Base-by-base conservation (phyloP, 306 rosid species). In the Sicyos baderoa region DNA sequence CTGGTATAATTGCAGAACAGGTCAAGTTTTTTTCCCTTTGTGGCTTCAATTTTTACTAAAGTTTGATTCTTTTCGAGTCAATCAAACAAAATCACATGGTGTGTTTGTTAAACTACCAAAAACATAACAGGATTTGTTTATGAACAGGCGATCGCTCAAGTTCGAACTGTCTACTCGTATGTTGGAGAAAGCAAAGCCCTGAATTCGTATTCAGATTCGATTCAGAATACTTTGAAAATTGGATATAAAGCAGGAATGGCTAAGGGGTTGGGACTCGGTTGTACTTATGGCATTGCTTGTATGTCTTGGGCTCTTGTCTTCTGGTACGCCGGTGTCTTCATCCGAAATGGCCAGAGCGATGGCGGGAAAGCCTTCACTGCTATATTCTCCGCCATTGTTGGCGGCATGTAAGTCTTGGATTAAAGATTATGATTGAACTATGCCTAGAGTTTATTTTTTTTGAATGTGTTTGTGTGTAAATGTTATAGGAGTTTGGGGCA, bases 221-320 rank as follows among this genome's bases (percentile, higher is more conserved):
- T 94, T 59, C 96, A 94, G 77, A 88, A 84, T 82, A 94, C 99
- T 0, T 76, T 94, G 79, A 89, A 94, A 78, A 96, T 94, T 52
- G 97, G 99, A 42, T 94, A 94, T 79, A 94, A 94, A 75, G 99
- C 99, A 0, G 97, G 99, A 63, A 94, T 94, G 96, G 99, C 99
- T n/a, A 94, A 94, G 54, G 99, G 99, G 44, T 79, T 94, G 70
- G 99, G 99, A 21, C 73, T 94, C 9, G 99, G 99, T 72, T 94
- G 99, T 81, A 94, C 99, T 18, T 94, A 94, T 76, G 99, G 97
- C 8, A 94, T 94, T 54, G 99, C 99, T 19, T 94, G 99, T 76
- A 94, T 94, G 99, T 94, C 99, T 0, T 94, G 99, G 99, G 99
- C 99, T 10, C 87, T 94, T 4, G 99, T 90, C 57, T 94, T 90